phyloP scores from a whole-genome alignment of 331 rosid genomes.

The Telfairia occidentalis region DNA sequence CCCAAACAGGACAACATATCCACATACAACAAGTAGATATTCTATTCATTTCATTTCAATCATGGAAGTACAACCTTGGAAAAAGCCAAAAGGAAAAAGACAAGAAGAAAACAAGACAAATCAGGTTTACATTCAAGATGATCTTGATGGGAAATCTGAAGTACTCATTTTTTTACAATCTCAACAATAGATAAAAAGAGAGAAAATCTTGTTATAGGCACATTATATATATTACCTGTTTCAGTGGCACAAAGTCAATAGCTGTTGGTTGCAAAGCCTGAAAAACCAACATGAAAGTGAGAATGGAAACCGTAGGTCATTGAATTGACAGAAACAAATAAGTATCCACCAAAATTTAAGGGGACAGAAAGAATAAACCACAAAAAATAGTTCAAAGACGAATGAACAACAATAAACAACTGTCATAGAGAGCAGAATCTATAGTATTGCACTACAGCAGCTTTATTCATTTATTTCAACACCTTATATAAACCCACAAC shows the following conservation, averaged over 20 bases:
- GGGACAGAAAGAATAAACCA: not conserved
- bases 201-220: not conserved
- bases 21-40: not conserved
- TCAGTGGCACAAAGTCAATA: constrained; percentile 67
- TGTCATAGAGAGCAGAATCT: not conserved
- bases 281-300: constrained; percentile 19
- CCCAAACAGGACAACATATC: not conserved
- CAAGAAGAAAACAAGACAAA: not conserved
- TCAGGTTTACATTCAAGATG: not conserved
- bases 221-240: constrained; percentile 47
- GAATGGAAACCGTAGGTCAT: not conserved
- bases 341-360: not conserved
- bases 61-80: not conserved
- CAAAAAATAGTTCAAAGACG: not conserved
- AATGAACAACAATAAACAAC: not conserved
- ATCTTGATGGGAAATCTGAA: not conserved
- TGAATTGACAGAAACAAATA: not conserved
- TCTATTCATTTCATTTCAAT: not conserved
- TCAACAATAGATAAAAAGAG: not conserved
- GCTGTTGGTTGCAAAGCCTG: constrained; percentile 85
- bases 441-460: not conserved
- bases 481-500: not conserved
- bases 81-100: not conserved
- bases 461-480: not conserved
- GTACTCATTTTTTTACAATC: not conserved